Conservation (phyloP, 306 rosid genomes). For the Ormosia emarginata region DNA sequence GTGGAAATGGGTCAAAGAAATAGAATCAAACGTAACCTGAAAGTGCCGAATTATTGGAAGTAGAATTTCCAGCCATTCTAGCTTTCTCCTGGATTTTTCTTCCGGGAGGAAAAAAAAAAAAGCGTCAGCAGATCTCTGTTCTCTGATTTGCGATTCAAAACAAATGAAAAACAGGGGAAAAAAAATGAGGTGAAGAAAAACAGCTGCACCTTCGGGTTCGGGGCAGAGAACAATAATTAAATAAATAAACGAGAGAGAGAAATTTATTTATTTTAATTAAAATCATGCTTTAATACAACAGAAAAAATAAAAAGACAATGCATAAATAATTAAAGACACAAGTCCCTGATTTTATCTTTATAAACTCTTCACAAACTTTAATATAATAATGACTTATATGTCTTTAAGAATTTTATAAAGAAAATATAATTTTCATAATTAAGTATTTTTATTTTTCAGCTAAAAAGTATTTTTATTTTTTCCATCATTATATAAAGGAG, state of each 20-base stretch:
- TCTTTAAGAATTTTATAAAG: no score
- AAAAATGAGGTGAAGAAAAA: not conserved
- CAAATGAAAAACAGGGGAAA: not conserved
- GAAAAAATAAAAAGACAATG: no score
- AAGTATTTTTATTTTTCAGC: no score
- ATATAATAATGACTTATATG: no score
- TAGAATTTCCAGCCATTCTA: constrained; percentile 41
- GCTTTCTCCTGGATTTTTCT: not conserved
- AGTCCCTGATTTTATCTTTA: no score
- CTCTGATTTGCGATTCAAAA: not conserved
- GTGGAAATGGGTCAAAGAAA: not conserved
- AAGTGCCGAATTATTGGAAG: constrained; percentile 28
- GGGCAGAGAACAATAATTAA: not conserved
- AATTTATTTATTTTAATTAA: no score
- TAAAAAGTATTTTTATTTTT: no score
- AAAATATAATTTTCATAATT: no score
- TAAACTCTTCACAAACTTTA: no score
- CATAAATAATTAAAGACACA: no score
- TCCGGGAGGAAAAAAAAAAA: not conserved
- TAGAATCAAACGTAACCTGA: constrained; percentile 36
- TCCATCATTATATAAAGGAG: no score
- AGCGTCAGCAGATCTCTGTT: not conserved
- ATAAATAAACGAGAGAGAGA: not conserved
- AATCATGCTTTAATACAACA: no score
- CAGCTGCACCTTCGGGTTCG: not conserved